These are phyloP conservation scores for Knoxdaviesia capensis DNA, from an alignment of 2,329 filamentous ascomycete genomes.

Conservation along the genomic window DNA sequence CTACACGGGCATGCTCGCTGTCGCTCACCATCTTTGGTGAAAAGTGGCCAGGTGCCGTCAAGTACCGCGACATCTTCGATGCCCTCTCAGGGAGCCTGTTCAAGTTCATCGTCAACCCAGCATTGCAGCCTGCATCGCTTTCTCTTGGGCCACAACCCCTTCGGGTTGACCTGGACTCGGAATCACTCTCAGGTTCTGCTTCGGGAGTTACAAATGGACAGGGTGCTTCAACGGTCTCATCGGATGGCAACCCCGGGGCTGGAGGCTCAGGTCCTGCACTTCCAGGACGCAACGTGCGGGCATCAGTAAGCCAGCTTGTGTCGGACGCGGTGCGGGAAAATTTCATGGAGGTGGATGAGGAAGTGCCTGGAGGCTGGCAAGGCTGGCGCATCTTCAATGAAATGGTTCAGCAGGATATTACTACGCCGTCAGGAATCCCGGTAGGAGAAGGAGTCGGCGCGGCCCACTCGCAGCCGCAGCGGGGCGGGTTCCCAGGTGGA, in stretches of 20 bases:
- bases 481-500: too few relatives aligned
- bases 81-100: slow-evolving; percentile 8
- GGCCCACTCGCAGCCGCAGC: too few relatives aligned
- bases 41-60: slow-evolving; percentile 10
- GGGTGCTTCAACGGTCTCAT: neutral
- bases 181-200: neutral
- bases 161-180: neutral
- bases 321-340: slow-evolving; percentile 9
- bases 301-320: slow-evolving; percentile 2
- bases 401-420: slow-evolving; percentile 7
- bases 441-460: too few relatives aligned
- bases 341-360: slow-evolving; percentile 12
- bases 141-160: neutral
- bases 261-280: too few relatives aligned
- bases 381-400: slow-evolving; percentile 12
- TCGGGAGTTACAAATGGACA: too few relatives aligned
- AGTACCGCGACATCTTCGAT: slow-evolving; percentile 12
- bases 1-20: slow-evolving; percentile 10
- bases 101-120: slow-evolving; percentile 6
- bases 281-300: too few relatives aligned
- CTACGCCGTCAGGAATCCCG: neutral
- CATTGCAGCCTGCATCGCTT: too few relatives aligned
- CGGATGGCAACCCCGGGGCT: slow-evolving; percentile 1
- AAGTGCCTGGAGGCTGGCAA: slow-evolving; percentile 10
- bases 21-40: slow-evolving; percentile 12